phyloP scores from a whole-genome alignment of 164 flowering plant genomes.

The Liquidambar formosana region DNA sequence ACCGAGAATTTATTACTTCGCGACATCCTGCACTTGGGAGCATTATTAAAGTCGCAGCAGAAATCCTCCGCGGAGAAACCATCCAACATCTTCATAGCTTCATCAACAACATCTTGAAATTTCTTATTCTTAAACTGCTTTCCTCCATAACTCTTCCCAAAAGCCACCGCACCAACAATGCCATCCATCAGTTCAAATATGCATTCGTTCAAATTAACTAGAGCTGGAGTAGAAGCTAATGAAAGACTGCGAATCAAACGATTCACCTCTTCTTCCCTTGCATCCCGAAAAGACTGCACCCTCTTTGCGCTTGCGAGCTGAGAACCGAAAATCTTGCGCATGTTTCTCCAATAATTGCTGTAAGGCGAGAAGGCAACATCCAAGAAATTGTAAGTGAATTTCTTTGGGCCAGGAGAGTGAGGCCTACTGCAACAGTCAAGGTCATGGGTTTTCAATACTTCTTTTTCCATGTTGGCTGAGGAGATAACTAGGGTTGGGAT shows the following conservation, averaged over 20 bases:
- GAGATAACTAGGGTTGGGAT: background rate
- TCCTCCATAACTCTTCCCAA: constrained; percentile 28
- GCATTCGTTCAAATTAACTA: constrained; percentile 16
- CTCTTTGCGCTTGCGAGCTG: background rate
- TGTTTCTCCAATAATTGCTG: no score
- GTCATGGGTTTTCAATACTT: background rate
- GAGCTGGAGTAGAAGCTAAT: background rate
- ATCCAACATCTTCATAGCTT: constrained; percentile 1
- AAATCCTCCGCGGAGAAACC: background rate
- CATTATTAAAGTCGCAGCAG: no score
- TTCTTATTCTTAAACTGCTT: background rate
- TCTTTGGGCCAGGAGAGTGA: background rate
- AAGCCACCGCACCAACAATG: constrained; percentile 25
- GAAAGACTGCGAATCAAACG: background rate
- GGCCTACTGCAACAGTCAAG: background rate
- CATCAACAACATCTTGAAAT: constrained; percentile 18
- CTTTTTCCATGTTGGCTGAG: no score
- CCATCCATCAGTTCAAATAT: constrained; percentile 11
- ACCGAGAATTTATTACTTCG: no score
- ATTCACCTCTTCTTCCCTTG: background rate
- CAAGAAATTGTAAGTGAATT: background rate
- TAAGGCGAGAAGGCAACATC: no score
- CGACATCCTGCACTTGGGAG: no score
- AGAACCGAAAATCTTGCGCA: no score
- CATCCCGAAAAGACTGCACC: background rate